phyloP scores from a whole-genome alignment of 768 basidiomycete species.

The Hypholoma sublateritium region DNA sequence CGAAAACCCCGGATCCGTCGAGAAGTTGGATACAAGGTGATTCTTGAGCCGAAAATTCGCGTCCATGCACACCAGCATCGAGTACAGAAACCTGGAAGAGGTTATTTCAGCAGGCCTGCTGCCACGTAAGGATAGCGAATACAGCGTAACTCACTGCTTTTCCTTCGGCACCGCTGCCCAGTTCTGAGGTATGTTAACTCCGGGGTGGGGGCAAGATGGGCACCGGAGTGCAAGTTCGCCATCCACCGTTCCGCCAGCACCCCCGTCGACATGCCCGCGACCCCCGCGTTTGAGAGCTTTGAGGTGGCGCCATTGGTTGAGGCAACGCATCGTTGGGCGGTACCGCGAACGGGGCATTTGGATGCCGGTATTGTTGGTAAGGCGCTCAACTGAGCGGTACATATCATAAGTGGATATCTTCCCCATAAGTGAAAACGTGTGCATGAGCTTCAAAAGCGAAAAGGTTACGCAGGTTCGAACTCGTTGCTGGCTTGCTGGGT shows the following conservation, averaged over 20 bases:
- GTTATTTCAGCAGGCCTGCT: no score
- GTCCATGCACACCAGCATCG: neutral
- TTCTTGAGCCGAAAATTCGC: no score
- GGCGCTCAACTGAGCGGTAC: slow-evolving; percentile 6
- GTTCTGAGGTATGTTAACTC: slow-evolving; percentile 20
- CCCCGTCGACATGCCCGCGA: slow-evolving; percentile 19
- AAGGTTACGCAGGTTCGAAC: slow-evolving; percentile 12
- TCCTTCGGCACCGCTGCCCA: slow-evolving; percentile 16
- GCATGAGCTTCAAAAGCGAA: slow-evolving; percentile 1
- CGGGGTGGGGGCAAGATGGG: slow-evolving; percentile 27
- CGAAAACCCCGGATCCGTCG: no score
- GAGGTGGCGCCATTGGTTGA: slow-evolving; percentile 23
- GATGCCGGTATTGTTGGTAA: slow-evolving; percentile 1
- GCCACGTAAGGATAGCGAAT: neutral
- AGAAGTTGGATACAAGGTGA: no score
- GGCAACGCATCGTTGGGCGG: neutral
- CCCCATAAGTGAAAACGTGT: no score
- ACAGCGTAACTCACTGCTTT: neutral
- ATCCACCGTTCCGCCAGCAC: slow-evolving; percentile 16
- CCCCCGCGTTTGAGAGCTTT: slow-evolving; percentile 25
- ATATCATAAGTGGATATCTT: slow-evolving; percentile 9
- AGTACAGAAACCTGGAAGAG: slow-evolving; percentile 14
- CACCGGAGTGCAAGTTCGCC: slow-evolving; percentile 26
- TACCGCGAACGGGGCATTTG: neutral
- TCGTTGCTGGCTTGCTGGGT: slow-evolving; percentile 11